Conservation (phyloP, 331 rosid species). For the Telfairia occidentalis region DNA sequence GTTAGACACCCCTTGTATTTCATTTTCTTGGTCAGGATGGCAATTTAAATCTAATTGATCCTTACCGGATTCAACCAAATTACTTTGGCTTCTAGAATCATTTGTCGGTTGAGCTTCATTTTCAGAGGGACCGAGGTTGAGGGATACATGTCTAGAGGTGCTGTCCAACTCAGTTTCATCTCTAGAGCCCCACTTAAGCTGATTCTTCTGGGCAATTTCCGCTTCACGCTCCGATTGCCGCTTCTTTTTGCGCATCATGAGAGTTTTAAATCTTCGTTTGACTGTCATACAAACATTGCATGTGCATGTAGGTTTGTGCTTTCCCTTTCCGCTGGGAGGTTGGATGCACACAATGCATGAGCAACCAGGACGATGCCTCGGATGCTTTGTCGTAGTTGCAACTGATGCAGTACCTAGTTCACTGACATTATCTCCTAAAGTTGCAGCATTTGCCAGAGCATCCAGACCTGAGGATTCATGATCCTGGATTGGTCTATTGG, state of each 20-base stretch:
- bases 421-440: constrained; percentile 59
- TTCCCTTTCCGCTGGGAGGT: constrained; percentile 99
- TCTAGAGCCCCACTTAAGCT: constrained; percentile 41
- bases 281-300: constrained; percentile 94
- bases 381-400: constrained; percentile 88
- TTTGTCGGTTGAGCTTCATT: constrained; percentile 45
- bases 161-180: constrained; percentile 77
- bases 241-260: constrained; percentile 92
- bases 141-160: constrained; percentile 45
- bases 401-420: constrained; percentile 51
- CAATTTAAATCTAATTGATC: constrained; percentile 70
- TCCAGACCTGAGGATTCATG: constrained; percentile 72
- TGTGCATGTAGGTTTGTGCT: constrained; percentile 94
- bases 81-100: constrained; percentile 55
- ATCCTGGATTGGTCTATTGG: constrained; percentile 43
- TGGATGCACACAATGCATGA: constrained; percentile 99
- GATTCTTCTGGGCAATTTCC: constrained; percentile 78
- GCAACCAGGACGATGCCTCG: constrained; percentile 98
- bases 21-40: constrained; percentile 67
- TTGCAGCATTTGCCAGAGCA: constrained; percentile 86
- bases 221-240: constrained; percentile 98
- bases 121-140: constrained; percentile 48
- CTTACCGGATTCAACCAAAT: constrained; percentile 50
- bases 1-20: constrained; percentile 32
- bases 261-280: constrained; percentile 89